Base-by-base conservation (phyloP, 129 eudicot genomes). In the Flaveria brownii region DNA sequence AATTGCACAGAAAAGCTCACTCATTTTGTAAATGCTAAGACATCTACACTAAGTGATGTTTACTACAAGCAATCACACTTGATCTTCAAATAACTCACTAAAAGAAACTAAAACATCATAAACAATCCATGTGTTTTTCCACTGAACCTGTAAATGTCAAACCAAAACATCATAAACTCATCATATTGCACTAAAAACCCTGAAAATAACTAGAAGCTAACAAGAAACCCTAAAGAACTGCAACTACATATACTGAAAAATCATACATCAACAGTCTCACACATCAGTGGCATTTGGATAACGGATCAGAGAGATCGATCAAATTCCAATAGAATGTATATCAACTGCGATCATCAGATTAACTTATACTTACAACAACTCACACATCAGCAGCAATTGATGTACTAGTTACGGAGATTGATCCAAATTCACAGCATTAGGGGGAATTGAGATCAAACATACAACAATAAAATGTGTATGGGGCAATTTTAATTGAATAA, bases 221-320 rank as follows among this genome's bases (percentile, higher is more conserved):
- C 36, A 17, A 9, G 13, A 68, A 45, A 43, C 47, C 72, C 71
- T 66, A 66, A 36, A 36, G 26, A 15, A 68, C 23, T 68, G 50
- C 10, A 50, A 13, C 41, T 18, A 15, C 36, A 22, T 46, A 45
- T 9, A 45, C 18, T 4, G 36, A 30, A 30, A 25, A 25, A 30
- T 3, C 36, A 30, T 9, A 56, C 15, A 66, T n/a, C 39, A 22
- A 66, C 17, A 5, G n/a, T n/a, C 50, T 39, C 71, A n/a, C 15
- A 66, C 9, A 17, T 17, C 71, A 66, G 28, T 22, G 12, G n/a
- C 42, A 69, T 13, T 69, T 23, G 57, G 14, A 69, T 33, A 7
- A 20, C 57, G 20, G 14, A 69, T 69, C 59, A 47, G 3, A 30
- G 41, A 51, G 22, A 6, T 45, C 12, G 60, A 36, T 76, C 15